These are phyloP conservation scores for Diaporthe caulivora DNA, from an alignment of 2,329 filamentous ascomycete species.

Conservation along the genomic window DNA sequence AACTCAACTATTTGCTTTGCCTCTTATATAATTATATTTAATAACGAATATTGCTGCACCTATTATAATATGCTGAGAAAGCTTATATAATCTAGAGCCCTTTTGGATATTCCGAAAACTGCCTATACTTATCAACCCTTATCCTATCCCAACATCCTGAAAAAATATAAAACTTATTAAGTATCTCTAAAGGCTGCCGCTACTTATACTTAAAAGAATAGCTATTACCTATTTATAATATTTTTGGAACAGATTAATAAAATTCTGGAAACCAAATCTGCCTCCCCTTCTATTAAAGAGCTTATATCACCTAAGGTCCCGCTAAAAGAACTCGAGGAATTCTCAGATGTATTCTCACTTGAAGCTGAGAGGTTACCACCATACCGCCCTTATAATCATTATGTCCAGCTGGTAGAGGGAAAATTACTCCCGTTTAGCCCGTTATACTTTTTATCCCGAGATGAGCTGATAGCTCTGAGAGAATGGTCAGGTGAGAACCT, in stretches of 20 bases:
- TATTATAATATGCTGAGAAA: no score
- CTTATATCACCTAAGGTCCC: background rate
- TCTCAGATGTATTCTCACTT: background rate
- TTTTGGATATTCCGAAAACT: background rate
- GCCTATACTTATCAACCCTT: no score
- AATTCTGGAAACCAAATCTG: background rate
- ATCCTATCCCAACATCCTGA: background rate
- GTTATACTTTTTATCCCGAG: no score
- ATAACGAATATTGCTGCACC: no score
- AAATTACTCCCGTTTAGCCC: no score
- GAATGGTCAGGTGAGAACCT: no score
- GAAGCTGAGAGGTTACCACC: background rate
- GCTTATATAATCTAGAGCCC: background rate
- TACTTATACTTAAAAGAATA: background rate
- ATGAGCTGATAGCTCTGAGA: no score
- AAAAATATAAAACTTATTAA: background rate
- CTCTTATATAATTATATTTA: no score
- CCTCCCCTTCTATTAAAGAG: background rate
- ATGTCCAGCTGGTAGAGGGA: no score
- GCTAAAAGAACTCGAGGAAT: background rate
- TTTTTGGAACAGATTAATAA: background rate
- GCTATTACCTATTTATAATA: background rate
- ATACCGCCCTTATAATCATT: background rate
- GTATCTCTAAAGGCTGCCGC: background rate
- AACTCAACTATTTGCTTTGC: background rate